Evolutionary conservation across 2,329 filamentous ascomycete genomes (phyloP).

Genomic region (Metarhizium anisopliae): DNA sequence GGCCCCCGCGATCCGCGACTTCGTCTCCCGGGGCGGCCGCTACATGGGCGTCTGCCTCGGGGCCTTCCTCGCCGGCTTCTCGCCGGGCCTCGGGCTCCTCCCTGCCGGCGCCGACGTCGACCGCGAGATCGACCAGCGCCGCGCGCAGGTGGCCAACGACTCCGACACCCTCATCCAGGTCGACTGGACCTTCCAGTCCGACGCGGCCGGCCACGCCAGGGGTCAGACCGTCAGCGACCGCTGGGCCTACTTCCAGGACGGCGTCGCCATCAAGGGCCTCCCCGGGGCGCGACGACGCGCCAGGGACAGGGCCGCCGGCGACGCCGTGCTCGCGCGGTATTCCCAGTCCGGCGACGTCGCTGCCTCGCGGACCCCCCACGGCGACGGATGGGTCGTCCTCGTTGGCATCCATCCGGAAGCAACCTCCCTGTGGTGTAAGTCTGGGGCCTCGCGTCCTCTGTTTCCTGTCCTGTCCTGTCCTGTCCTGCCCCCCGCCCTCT

Average conservation of each 20-base stretch:
- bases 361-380: slow-evolving; percentile 13
- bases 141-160: slow-evolving; percentile 11
- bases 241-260: slow-evolving; percentile 20
- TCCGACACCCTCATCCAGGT: slow-evolving; percentile 15
- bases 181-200: slow-evolving; percentile 14
- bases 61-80: slow-evolving; percentile 16
- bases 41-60: slow-evolving; percentile 20
- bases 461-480: too few species aligned
- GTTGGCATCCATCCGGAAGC: slow-evolving; percentile 18
- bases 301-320: neutral
- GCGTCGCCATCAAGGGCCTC: slow-evolving; percentile 10
- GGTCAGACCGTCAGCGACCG: slow-evolving; percentile 8
- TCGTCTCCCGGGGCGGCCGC: slow-evolving; percentile 13
- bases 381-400: slow-evolving; percentile 15
- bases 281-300: neutral
- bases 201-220: neutral
- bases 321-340: slow-evolving; percentile 12
- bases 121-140: slow-evolving; percentile 6
- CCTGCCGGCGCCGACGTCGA: slow-evolving; percentile 5
- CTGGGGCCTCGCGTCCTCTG: neutral
- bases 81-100: slow-evolving; percentile 14
- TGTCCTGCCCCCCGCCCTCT: too few species aligned
- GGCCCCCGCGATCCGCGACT: slow-evolving; percentile 8
- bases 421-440: slow-evolving; percentile 16
- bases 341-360: slow-evolving; percentile 14